phyloP scores from a whole-genome alignment of 331 rosid genomes.

The Cydonia oblonga region DNA sequence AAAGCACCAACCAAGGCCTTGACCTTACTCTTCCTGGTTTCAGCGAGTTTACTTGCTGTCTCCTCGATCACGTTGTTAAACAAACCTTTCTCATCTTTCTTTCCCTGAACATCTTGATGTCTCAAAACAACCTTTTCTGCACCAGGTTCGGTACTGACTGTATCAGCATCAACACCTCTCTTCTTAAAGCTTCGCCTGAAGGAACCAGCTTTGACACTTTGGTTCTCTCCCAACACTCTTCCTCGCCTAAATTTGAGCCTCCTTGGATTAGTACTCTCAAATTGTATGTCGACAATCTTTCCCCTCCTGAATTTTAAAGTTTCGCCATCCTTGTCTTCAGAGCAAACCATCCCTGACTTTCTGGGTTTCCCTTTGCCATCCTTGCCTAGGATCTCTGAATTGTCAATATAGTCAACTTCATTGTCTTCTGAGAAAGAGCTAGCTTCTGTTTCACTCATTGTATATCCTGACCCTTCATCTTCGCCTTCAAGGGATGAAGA shows the following conservation, averaged over 20 bases:
- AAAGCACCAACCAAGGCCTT: constrained; percentile 98
- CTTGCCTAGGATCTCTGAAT: constrained; percentile 20
- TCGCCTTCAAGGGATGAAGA: constrained; percentile 26
- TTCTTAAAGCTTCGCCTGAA: constrained; percentile 40
- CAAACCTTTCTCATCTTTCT: constrained; percentile 67
- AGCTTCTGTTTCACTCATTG: constrained; percentile 38
- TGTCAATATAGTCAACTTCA: constrained; percentile 26
- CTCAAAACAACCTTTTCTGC: constrained; percentile 59
- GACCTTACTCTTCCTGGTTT: constrained; percentile 78
- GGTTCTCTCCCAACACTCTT: constrained; percentile 30
- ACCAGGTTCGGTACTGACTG: not conserved
- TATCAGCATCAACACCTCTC: constrained; percentile 19
- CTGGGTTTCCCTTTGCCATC: constrained; percentile 15
- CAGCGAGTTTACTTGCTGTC: constrained; percentile 79
- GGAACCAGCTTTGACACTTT: constrained; percentile 6
- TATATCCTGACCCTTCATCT: constrained; percentile 40
- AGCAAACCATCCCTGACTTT: constrained; percentile 19
- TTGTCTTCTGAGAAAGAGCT: constrained; percentile 29
- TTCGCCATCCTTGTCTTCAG: constrained; percentile 30
- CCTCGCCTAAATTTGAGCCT: constrained; percentile 64
- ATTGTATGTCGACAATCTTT: constrained; percentile 37
- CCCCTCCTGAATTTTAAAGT: constrained; percentile 57
- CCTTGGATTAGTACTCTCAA: constrained; percentile 40
- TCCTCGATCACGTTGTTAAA: constrained; percentile 82
- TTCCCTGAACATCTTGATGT: constrained; percentile 58